phyloP scores from a whole-genome alignment of 2,329 filamentous ascomycete species.

The Parasarocladium wereldwijsianum region DNA sequence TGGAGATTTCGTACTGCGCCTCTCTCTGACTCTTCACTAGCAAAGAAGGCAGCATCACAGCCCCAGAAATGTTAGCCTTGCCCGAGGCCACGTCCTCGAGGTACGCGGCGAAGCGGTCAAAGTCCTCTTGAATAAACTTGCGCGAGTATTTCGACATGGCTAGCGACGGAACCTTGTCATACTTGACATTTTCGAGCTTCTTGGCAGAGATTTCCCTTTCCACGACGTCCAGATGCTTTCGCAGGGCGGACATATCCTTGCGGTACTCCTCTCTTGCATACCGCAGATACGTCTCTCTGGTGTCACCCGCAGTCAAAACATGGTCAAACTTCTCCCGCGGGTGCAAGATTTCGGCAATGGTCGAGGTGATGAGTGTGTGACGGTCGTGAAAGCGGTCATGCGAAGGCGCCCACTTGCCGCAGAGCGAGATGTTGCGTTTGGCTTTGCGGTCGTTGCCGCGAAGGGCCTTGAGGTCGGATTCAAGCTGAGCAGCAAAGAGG shows the following conservation, averaged over 20 bases:
- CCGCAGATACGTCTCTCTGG: slow-evolving; percentile 36
- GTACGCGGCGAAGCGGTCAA: slow-evolving; percentile 32
- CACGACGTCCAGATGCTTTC: slow-evolving; percentile 35
- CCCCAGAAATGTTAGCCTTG: slow-evolving; percentile 36
- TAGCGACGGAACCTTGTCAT: slow-evolving; percentile 38
- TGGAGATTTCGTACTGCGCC: not conserved
- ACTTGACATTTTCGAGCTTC: slow-evolving; percentile 34
- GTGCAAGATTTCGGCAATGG: slow-evolving; percentile 40
- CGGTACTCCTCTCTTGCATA: slow-evolving; percentile 39
- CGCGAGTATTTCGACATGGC: slow-evolving; percentile 39
- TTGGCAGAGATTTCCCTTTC: slow-evolving; percentile 34
- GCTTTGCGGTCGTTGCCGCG: slow-evolving; percentile 21
- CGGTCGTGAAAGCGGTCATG: slow-evolving; percentile 40
- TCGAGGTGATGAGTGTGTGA: slow-evolving; percentile 39
- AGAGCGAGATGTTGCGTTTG: slow-evolving; percentile 34
- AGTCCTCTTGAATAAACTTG: slow-evolving; percentile 35
- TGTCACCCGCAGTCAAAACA: slow-evolving; percentile 17
- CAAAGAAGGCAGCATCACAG: slow-evolving; percentile 35
- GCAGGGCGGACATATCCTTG: slow-evolving; percentile 33
- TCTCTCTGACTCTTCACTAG: slow-evolving; percentile 20
- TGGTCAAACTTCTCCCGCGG: slow-evolving; percentile 18
- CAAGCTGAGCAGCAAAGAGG: slow-evolving; percentile 40
- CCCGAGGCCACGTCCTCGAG: slow-evolving; percentile 31
- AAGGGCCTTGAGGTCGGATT: slow-evolving; percentile 27
- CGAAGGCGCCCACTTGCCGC: slow-evolving; percentile 46